Evolutionary conservation across 306 rosid species (phyloP).

Genomic region (Rosa persica): DNA sequence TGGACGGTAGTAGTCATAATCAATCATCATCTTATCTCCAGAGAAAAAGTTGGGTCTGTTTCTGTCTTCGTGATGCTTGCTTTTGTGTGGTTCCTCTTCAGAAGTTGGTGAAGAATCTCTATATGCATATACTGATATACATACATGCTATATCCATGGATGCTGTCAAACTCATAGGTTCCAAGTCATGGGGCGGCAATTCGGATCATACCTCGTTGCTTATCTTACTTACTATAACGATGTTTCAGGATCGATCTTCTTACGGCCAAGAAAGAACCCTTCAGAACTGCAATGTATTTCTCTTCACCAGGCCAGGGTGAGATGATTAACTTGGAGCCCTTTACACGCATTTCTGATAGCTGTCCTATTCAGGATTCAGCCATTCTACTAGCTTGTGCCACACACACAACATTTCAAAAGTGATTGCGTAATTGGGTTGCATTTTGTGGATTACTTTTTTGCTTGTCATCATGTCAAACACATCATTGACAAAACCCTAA

Average conservation of each 20-base stretch:
- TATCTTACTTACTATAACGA: constrained; percentile 13
- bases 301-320: background rate
- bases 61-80: constrained; percentile 20
- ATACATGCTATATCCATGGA: background rate
- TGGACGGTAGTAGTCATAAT: constrained; percentile 26
- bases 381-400: background rate
- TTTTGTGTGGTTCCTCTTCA: constrained; percentile 29
- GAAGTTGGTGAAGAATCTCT: constrained; percentile 39
- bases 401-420: background rate
- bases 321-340: background rate
- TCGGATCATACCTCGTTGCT: constrained; percentile 18
- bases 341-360: background rate
- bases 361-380: constrained; percentile 19
- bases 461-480: background rate
- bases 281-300: background rate
- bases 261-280: background rate
- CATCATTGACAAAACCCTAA: background rate
- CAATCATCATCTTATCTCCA: constrained; percentile 36
- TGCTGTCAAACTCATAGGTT: constrained; percentile 13
- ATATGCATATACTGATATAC: constrained; percentile 6
- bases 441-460: background rate
- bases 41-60: constrained; percentile 31
- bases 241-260: constrained; percentile 15
- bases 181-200: constrained; percentile 8
- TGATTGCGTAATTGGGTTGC: background rate